Base-by-base conservation (phyloP, 306 rosid genomes). In the Nissolia schottii region DNA sequence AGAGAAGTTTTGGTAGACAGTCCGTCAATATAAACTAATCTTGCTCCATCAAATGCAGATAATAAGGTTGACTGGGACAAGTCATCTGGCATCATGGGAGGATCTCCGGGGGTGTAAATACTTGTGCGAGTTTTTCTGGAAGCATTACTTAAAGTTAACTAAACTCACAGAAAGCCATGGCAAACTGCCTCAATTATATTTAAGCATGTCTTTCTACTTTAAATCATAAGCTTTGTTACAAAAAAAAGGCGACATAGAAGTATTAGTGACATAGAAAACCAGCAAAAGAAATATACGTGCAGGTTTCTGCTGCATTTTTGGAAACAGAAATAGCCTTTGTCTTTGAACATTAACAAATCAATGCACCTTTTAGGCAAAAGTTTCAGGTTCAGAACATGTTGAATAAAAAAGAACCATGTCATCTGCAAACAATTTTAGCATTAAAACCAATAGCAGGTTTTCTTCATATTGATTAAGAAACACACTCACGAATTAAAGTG, bases 71-170 rank as follows among this genome's bases (percentile, higher is more conserved):
- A 70, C 56, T 5, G 82, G 11, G 95, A 78, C 69, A 91, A 77
- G 74, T 94, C 96, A 54, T 81, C 85, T 18, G 91, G 87, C 81
- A 67, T 72, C 92, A 91, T 45, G 35, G 90, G 87, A 86, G 97
- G 97, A 72, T 89, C 86, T 76, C 92, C 98, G 13, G 95, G 85
- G 60, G 97, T 89, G 85, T 73, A 84, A 66, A 94, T 87, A 69
- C 92, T 86, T 3, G 96, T 94, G 27, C 96, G 97, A 64, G 97
- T 85, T 77, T 89, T 88, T 80, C 98, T 94, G 86, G 64, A 75
- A 70, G 67, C 45, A 61, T 75, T 68, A 22, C 34, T 48, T 35
- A 34, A 38, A 51, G 73, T 76, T 59, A 79, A 64, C 60, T 49
- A 68, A 70, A 67, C 45, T 49, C 70, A n/a, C 48, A 67, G 45